Percentiles rank a stretch among this genome's conserved stretches.
phyloP scores from a whole-genome alignment of 805 yeast species.

The Hanseniaspora guilliermondii region DNA sequence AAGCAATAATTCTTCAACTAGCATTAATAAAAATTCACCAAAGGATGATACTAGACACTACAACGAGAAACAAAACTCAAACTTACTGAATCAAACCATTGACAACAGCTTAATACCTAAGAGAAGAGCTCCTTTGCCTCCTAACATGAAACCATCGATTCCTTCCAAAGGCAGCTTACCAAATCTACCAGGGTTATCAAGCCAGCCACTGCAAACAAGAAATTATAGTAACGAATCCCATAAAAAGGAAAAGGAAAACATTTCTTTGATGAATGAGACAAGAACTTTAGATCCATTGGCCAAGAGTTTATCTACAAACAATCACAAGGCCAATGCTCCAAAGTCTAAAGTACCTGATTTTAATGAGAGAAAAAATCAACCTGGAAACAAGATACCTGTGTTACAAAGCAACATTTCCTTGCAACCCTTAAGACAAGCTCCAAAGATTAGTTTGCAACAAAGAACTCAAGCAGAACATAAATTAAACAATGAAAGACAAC shows the following conservation, averaged over 20 bases:
- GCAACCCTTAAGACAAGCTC: constrained; percentile 14
- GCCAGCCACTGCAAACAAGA: constrained; percentile 3
- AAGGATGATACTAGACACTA: constrained; percentile 6
- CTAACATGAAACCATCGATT: constrained; percentile 18
- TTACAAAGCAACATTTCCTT: not conserved
- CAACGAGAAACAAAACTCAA: constrained; percentile 3
- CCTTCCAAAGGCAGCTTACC: not conserved
- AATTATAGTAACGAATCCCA: not conserved
- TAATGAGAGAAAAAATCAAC: not conserved
- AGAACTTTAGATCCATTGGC: constrained; percentile 15
- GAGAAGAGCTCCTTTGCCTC: constrained; percentile 49
- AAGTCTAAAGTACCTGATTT: constrained; percentile 11
- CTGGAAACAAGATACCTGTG: not conserved
- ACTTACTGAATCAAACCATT: constrained; percentile 2
- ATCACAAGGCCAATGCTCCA: constrained; percentile 12
- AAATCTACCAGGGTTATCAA: not conserved
- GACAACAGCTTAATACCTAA: constrained; percentile 30
- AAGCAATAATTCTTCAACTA: not conserved
- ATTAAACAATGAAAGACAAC: not conserved
- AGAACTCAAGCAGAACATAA: constrained; percentile 11
- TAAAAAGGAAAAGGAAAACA: constrained; percentile 17
- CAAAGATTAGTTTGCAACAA: constrained; percentile 14
- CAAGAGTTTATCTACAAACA: constrained; percentile 2
- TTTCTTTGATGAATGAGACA: constrained; percentile 19
- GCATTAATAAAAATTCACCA: constrained; percentile 4